A percentile compares a stretch with the other conserved stretches of the same genome.
phyloP scores from a whole-genome alignment of 495 filamentous ascomycete species.

The Talaromyces trachyspermus region DNA sequence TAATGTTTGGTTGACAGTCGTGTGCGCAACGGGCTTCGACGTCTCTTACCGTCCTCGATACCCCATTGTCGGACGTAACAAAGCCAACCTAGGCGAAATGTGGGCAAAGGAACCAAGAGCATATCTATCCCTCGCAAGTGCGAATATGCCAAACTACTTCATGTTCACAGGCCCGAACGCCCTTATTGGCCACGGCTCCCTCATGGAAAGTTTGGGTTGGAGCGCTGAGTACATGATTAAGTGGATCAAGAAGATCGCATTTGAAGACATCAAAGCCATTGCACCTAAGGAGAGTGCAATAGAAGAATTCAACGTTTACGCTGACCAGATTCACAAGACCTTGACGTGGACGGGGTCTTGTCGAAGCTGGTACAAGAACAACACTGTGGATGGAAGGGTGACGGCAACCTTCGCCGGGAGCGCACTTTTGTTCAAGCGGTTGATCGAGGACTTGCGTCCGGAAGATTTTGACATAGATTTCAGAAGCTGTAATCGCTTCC shows the following conservation, averaged over 20 bases:
- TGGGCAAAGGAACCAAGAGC: conserved; percentile 11
- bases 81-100: conserved; percentile 17
- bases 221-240: conserved; percentile 35
- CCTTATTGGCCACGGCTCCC: conserved; percentile 43
- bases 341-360: conserved; percentile 39
- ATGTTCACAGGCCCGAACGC: conserved; percentile 50
- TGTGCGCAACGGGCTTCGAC: conserved; percentile 20
- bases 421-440: conserved; percentile 41
- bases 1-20: conserved; percentile 11
- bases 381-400: conserved; percentile 34
- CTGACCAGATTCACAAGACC: conserved; percentile 34
- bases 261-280: conserved; percentile 41
- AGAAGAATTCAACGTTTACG: conserved; percentile 34
- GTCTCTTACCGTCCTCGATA: conserved; percentile 18
- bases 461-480: conserved; percentile 47
- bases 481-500: conserved; percentile 34
- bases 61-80: conserved; percentile 29
- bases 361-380: conserved; percentile 44
- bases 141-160: conserved; percentile 40
- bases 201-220: conserved; percentile 43
- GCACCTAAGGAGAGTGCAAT: conserved; percentile 30
- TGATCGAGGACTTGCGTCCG: conserved; percentile 34
- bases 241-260: conserved; percentile 36
- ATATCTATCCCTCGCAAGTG: conserved; percentile 31
- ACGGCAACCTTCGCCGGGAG: conserved; percentile 39